phyloP scores from a whole-genome alignment of 179 eudicot genomes.

The Beta macrorhiza region DNA sequence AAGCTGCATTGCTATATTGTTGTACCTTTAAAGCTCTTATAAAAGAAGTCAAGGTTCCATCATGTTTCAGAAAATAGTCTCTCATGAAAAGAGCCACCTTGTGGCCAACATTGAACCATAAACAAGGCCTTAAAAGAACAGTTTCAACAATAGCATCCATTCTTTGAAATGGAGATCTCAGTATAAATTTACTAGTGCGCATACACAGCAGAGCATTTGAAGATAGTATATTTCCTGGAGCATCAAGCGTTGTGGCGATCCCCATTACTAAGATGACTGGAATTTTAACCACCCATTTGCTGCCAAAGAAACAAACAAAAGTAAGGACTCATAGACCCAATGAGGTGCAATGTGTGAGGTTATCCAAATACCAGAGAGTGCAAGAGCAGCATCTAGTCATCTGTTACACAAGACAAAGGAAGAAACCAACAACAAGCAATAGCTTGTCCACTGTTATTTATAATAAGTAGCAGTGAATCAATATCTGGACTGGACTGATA shows the following conservation, averaged over 20 bases:
- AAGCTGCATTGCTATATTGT: slow-evolving; percentile 17
- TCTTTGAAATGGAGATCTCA: slow-evolving; percentile 79
- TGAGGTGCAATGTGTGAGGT: not conserved
- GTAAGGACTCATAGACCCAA: slow-evolving; percentile 18
- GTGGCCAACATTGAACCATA: slow-evolving; percentile 64
- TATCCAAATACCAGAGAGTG: not conserved
- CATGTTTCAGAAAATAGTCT: slow-evolving; percentile 74
- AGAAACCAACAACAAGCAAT: not conserved
- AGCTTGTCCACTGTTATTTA: not conserved
- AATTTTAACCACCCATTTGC: slow-evolving; percentile 88
- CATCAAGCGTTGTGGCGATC: slow-evolving; percentile 73
- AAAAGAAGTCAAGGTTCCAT: slow-evolving; percentile 82
- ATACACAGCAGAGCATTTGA: slow-evolving; percentile 54
- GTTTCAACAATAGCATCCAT: slow-evolving; percentile 79
- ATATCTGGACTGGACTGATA: not conserved
- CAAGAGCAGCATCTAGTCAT: not conserved
- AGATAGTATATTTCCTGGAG: slow-evolving; percentile 56
- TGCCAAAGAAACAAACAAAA: slow-evolving; percentile 31
- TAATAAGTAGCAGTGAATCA: not conserved
- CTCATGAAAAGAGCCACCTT: slow-evolving; percentile 76
- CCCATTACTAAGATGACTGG: slow-evolving; percentile 78
- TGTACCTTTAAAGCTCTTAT: slow-evolving; percentile 79
- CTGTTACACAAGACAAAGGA: not conserved
- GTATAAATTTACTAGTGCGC: slow-evolving; percentile 48
- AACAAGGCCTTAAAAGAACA: slow-evolving; percentile 60